phyloP scores from a whole-genome alignment of 225 moss, liverwort and hornwort genomes.

The Lunularia cruciata region DNA sequence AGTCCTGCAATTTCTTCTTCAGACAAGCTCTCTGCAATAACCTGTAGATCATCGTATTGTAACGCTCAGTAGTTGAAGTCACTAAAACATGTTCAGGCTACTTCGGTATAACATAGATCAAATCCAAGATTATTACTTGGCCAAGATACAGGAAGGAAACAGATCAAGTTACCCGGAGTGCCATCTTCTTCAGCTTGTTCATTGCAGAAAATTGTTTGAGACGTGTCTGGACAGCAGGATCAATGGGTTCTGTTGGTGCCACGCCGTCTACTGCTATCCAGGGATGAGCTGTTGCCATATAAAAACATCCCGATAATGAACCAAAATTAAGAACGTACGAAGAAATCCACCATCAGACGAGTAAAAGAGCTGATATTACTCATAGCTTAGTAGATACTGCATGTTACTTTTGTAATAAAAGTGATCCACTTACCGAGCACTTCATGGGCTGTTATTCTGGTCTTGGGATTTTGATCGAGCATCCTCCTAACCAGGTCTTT shows the following conservation, averaged over 20 bases:
- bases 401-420: not conserved
- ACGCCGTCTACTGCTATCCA: constrained; percentile 24
- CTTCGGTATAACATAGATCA: too few relatives aligned
- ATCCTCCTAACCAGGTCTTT: constrained; percentile 20
- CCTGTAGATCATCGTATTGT: constrained; percentile 12
- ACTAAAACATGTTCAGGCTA: too few relatives aligned
- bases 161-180: constrained; percentile 7
- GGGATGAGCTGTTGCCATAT: constrained; percentile 14
- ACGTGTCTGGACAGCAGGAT: constrained; percentile 17
- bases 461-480: constrained; percentile 21
- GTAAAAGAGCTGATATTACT: too few relatives aligned
- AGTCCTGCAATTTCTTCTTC: constrained; percentile 25
- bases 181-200: constrained; percentile 28
- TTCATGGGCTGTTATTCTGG: constrained; percentile 18
- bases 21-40: constrained; percentile 24
- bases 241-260: constrained; percentile 19
- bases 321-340: too few relatives aligned
- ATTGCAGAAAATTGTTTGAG: constrained; percentile 22
- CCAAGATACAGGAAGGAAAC: not conserved
- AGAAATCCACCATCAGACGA: too few relatives aligned
- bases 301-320: too few relatives aligned
- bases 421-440: constrained; percentile 18
- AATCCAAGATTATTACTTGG: not conserved
- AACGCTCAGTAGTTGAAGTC: too few relatives aligned
- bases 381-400: not conserved